phyloP scores from a whole-genome alignment of 495 filamentous ascomycete species.

The Neurospora sp. region DNA sequence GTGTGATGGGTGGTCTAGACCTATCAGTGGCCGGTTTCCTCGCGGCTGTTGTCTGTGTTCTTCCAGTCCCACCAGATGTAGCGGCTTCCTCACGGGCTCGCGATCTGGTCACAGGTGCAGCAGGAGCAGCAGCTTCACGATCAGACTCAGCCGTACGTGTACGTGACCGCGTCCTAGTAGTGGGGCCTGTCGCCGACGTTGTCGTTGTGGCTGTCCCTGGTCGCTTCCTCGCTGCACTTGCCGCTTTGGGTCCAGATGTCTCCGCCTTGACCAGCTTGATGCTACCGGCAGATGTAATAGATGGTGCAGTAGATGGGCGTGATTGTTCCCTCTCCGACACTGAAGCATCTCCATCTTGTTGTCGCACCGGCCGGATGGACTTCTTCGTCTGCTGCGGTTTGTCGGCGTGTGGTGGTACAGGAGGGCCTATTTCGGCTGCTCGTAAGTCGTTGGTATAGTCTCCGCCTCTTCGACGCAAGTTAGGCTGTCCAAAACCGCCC shows the following conservation, averaged over 20 bases:
- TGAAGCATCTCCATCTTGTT: slow-evolving; percentile 7
- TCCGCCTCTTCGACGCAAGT: neutral
- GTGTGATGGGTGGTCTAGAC: neutral
- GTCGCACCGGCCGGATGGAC: slow-evolving; percentile 11
- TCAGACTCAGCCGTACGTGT: neutral
- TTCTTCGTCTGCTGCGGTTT: slow-evolving; percentile 20
- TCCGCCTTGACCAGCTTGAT: slow-evolving; percentile 1
- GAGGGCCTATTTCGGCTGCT: neutral
- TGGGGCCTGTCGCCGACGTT: neutral
- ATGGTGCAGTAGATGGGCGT: neutral
- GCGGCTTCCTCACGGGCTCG: neutral
- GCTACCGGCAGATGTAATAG: slow-evolving; percentile 4
- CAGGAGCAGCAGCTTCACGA: neutral
- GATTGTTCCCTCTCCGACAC: neutral
- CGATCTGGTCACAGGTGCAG: neutral
- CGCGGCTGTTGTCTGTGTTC: neutral
- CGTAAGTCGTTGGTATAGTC: neutral
- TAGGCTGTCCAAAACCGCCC: slow-evolving; percentile 11
- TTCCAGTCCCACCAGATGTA: neutral
- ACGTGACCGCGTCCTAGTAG: neutral
- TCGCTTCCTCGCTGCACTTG: neutral
- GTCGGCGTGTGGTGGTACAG: slow-evolving; percentile 12
- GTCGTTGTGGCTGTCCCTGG: neutral
- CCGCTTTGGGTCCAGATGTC: neutral
- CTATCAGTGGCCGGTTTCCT: neutral